Conservation (phyloP, 2,329 filamentous ascomycete genomes). For the Malbranchea cinnamomea region DNA sequence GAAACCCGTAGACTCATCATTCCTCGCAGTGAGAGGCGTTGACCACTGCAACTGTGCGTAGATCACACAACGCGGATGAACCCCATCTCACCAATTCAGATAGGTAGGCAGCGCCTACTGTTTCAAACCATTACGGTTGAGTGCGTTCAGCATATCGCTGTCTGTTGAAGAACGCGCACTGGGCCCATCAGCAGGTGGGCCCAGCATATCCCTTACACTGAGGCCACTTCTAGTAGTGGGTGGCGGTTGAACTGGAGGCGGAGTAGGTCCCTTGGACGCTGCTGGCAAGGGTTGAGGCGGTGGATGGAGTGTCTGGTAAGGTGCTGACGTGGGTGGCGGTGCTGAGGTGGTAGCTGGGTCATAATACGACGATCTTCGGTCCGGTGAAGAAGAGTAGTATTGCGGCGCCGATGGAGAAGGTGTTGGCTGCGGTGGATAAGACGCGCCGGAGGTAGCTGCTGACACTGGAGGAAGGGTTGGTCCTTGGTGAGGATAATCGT, state of each 20-base stretch:
- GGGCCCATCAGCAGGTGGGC: conserved; percentile 23
- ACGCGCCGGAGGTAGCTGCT: conserved; percentile 27
- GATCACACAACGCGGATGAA: too few relatives aligned
- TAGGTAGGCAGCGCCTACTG: conserved; percentile 11
- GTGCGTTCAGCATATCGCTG: conserved; percentile 35
- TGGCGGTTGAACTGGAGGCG: conserved; percentile 25
- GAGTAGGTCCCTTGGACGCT: conserved; percentile 21
- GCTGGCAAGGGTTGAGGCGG: conserved; percentile 13
- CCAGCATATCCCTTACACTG: conserved; percentile 35
- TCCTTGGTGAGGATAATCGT: conserved; percentile 33
- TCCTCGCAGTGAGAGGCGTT: conserved; percentile 1
- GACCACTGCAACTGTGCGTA: too few relatives aligned
- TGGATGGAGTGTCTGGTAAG: conserved; percentile 23
- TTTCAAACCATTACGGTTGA: conserved; percentile 27
- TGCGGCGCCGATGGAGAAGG: conserved; percentile 21
- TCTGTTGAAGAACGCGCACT: conserved; percentile 31
- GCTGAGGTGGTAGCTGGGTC: conserved; percentile 16
- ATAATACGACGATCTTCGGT: conserved; percentile 31
- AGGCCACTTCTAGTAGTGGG: conserved; percentile 25
- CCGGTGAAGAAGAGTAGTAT: conserved; percentile 21
- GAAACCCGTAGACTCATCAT: not conserved
- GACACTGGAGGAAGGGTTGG: conserved; percentile 33
- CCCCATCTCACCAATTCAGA: not conserved
- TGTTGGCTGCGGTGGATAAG: conserved; percentile 25
- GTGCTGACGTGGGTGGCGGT: conserved; percentile 12